Percentiles rank a stretch among this genome's conserved stretches.
phyloP scores from a whole-genome alignment of 1,284 basidiomycete genomes.

The Cryptococcus hybrid region DNA sequence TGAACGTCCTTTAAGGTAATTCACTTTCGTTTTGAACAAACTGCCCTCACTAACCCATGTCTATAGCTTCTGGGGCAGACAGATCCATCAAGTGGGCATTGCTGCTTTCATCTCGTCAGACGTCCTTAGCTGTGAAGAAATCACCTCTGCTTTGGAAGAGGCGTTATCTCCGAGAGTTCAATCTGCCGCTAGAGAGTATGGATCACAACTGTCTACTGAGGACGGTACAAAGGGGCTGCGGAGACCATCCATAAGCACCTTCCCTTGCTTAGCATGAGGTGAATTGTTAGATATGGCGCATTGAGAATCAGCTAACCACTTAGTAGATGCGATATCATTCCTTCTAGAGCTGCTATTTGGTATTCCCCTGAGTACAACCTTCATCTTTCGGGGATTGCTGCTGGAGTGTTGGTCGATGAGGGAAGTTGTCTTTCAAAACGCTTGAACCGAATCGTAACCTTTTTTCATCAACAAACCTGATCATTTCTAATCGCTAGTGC shows the following conservation, averaged over 20 bases:
- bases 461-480: too few relatives aligned
- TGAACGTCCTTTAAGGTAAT: slow-evolving; percentile 65
- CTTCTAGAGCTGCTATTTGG: slow-evolving; percentile 58
- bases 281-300: not conserved
- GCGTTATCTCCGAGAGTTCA: slow-evolving; percentile 52
- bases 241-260: slow-evolving; percentile 57
- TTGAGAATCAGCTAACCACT: not conserved
- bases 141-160: slow-evolving; percentile 50
- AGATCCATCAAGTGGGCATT: slow-evolving; percentile 64
- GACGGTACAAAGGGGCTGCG: slow-evolving; percentile 60
- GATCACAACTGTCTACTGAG: slow-evolving; percentile 58
- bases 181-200: slow-evolving; percentile 56
- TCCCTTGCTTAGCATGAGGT: slow-evolving; percentile 58
- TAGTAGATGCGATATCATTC: slow-evolving; percentile 58
- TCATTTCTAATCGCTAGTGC: too few relatives aligned
- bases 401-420: slow-evolving; percentile 56
- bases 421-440: slow-evolving; percentile 52
- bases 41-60: slow-evolving; percentile 14
- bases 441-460: slow-evolving; percentile 52
- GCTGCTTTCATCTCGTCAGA: slow-evolving; percentile 56
- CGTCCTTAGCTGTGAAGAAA: slow-evolving; percentile 55
- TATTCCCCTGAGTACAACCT: slow-evolving; percentile 59
- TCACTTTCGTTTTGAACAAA: slow-evolving; percentile 51
- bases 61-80: slow-evolving; percentile 54
- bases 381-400: slow-evolving; percentile 58